Conservation (phyloP, 2,329 filamentous ascomycete species). For the Nemania abortiva region DNA sequence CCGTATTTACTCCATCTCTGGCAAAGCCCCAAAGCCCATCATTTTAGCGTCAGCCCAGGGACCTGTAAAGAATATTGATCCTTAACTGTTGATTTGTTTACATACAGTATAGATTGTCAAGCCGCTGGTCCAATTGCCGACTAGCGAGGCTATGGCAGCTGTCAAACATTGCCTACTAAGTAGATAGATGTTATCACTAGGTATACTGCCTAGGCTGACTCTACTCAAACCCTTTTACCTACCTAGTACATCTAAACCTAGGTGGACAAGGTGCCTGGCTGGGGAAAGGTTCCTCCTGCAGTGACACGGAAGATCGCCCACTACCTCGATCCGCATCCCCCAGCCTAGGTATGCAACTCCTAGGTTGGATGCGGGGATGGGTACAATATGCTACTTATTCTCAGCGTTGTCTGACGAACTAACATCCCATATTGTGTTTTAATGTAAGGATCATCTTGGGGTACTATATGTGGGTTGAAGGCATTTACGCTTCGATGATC, state of each 20-base stretch:
- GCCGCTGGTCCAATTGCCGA: slow-evolving; percentile 6
- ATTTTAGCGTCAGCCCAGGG: slow-evolving; percentile 30
- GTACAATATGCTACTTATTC: slow-evolving; percentile 19
- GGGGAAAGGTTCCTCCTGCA: slow-evolving; percentile 26
- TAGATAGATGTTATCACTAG: background rate
- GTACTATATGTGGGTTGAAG: background rate
- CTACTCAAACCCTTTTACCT: background rate
- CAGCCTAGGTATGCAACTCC: slow-evolving; percentile 32
- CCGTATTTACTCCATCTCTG: slow-evolving; percentile 17
- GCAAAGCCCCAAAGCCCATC: slow-evolving; percentile 15
- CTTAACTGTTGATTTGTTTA: background rate
- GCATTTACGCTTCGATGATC: background rate
- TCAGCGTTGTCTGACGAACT: slow-evolving; percentile 18
- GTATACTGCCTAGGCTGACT: background rate
- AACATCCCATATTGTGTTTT: slow-evolving; percentile 15
- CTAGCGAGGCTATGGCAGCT: no score
- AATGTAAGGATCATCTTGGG: background rate
- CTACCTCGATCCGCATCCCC: slow-evolving; percentile 36
- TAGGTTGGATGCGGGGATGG: slow-evolving; percentile 36
- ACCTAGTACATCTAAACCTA: background rate
- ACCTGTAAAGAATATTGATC: background rate
- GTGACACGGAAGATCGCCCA: slow-evolving; percentile 38
- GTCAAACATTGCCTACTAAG: no score
- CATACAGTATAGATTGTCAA: background rate
- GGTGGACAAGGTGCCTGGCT: background rate